A percentile compares a stretch with the other conserved stretches of the same genome.
Evolutionary conservation across 208 protist species (phyloP).

Genomic region (Leptomonas seymouri): DNA sequence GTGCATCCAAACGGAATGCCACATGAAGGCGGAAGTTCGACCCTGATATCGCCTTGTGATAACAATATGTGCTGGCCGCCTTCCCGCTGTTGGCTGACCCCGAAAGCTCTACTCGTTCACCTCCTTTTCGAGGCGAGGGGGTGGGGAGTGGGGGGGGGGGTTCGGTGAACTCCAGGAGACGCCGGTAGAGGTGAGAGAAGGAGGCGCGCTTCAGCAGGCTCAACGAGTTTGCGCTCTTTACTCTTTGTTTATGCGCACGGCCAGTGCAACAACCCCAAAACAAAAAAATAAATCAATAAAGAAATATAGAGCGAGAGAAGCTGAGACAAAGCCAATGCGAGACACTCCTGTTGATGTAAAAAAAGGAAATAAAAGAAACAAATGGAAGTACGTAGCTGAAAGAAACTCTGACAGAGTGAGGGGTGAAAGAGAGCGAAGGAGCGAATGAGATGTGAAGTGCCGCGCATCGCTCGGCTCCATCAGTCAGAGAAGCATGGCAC

Average conservation of each 20-base stretch:
- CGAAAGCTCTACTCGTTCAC: not conserved
- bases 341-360: not conserved
- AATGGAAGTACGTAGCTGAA: not conserved
- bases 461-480: too few relatives aligned
- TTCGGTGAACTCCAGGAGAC: too few relatives aligned
- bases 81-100: not conserved
- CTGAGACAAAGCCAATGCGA: not conserved
- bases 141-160: not conserved
- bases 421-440: too few relatives aligned
- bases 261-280: too few relatives aligned
- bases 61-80: not conserved
- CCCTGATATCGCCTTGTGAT: constrained; percentile 3
- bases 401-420: too few relatives aligned
- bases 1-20: not conserved
- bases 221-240: too few relatives aligned
- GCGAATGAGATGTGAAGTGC: too few relatives aligned
- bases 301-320: constrained; percentile 7
- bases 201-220: too few relatives aligned
- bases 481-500: too few relatives aligned
- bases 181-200: not conserved
- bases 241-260: too few relatives aligned
- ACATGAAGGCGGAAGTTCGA: not conserved
- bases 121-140: not conserved
- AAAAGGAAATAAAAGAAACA: not conserved
- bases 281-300: too few relatives aligned